These are phyloP conservation scores for Naganishia sp. DNA, from an alignment of 1,284 basidiomycete genomes.

Conservation along the genomic window DNA sequence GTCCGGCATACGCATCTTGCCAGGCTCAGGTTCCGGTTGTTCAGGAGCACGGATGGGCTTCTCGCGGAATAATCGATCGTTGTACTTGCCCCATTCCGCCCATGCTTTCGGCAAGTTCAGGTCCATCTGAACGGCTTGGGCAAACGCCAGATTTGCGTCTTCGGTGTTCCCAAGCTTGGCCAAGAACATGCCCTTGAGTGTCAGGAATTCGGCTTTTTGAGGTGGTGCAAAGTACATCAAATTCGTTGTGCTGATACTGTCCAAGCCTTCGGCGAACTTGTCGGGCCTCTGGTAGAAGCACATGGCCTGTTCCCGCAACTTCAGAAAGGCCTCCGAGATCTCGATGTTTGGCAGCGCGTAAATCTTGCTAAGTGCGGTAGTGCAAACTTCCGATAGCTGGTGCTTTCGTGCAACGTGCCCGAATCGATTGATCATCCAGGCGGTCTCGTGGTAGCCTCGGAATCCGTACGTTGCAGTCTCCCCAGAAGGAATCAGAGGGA, in stretches of 20 bases:
- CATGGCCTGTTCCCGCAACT: conserved; percentile 97
- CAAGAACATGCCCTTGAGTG: conserved; percentile 99
- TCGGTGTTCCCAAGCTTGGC: conserved; percentile 82
- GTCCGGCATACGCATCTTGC: conserved; percentile 71
- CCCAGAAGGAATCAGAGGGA: conserved; percentile 73
- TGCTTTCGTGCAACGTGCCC: conserved; percentile 99
- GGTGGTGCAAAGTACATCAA: conserved; percentile 93
- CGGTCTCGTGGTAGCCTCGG: conserved; percentile 98
- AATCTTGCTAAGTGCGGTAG: conserved; percentile 91
- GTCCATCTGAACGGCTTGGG: conserved; percentile 93
- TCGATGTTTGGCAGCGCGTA: conserved; percentile 99
- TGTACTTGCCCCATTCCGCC: conserved; percentile 97
- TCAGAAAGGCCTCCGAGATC: conserved; percentile 98
- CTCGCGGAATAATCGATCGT: conserved; percentile 79
- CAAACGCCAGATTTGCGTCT: conserved; percentile 90
- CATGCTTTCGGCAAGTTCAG: conserved; percentile 94
- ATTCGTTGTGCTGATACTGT: conserved; percentile 99
- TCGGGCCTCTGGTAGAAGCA: conserved; percentile 96
- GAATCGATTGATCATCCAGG: conserved; percentile 99
- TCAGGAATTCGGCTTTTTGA: conserved; percentile 99
- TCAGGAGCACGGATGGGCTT: conserved; percentile 46
- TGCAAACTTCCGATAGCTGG: conserved; percentile 93
- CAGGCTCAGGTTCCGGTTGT: conserved; percentile 49
- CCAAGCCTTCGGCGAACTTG: conserved; percentile 89
- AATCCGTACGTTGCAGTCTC: conserved; percentile 78